phyloP scores from a whole-genome alignment of 1,284 basidiomycete species.

The Boletus mariae region DNA sequence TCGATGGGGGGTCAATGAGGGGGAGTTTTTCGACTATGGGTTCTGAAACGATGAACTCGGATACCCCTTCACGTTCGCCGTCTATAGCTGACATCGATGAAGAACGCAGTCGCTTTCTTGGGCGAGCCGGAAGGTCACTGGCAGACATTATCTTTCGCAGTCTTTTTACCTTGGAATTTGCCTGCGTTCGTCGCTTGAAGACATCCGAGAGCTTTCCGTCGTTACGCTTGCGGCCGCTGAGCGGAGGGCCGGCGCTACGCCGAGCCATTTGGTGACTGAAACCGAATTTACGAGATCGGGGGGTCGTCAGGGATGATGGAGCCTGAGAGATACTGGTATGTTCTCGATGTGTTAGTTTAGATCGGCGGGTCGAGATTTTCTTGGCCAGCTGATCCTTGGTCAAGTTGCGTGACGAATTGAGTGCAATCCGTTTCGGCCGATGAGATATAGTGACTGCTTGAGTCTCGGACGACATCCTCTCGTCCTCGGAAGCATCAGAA shows the following conservation, averaged over 20 bases:
- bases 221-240: background rate
- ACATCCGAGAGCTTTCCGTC: background rate
- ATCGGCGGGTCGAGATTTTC: background rate
- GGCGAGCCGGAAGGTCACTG: background rate
- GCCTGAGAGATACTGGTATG: background rate
- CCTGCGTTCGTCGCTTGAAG: background rate
- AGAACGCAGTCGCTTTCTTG: conserved; percentile 16
- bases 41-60: background rate
- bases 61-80: background rate
- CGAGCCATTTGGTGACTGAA: background rate
- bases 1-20: background rate
- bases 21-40: background rate
- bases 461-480: conserved; percentile 1
- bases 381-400: background rate
- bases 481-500: conserved; percentile 25
- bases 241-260: background rate
- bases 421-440: conserved; percentile 12
- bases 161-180: background rate
- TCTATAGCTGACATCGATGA: conserved; percentile 3
- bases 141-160: background rate
- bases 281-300: background rate
- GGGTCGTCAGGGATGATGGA: background rate
- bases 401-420: background rate
- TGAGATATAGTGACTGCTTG: background rate
- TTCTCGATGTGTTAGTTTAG: background rate